phyloP scores from a whole-genome alignment of 179 eudicot species.

The Heliamphora ciliata region DNA sequence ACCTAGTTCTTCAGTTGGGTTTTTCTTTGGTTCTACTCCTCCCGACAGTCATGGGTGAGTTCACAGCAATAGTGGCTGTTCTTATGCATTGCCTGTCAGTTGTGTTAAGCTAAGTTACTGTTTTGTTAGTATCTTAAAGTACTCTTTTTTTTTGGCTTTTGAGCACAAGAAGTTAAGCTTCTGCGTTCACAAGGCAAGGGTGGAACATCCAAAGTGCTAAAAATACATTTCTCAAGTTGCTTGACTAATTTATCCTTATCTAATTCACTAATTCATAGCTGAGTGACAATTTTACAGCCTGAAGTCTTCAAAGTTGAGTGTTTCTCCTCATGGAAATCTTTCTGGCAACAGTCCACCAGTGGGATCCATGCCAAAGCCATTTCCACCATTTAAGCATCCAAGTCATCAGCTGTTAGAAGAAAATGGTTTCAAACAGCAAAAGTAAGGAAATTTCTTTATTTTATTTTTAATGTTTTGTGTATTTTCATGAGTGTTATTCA shows the following conservation, averaged over 20 bases:
- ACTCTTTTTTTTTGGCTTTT: background rate
- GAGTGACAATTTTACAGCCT: slow-evolving; percentile 31
- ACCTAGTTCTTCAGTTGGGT: slow-evolving; percentile 83
- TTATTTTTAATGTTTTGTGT: background rate
- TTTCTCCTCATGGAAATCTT: slow-evolving; percentile 58
- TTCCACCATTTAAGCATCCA: slow-evolving; percentile 92
- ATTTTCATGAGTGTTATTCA: background rate
- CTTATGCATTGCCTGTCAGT: background rate
- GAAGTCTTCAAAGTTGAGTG: slow-evolving; percentile 73
- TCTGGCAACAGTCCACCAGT: slow-evolving; percentile 76
- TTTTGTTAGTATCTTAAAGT: background rate
- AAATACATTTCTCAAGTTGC: background rate
- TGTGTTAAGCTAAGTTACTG: slow-evolving; percentile 1
- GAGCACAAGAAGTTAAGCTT: background rate
- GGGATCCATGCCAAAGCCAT: slow-evolving; percentile 79
- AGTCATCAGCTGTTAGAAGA: slow-evolving; percentile 89
- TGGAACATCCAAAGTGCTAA: background rate
- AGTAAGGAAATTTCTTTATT: slow-evolving; percentile 38
- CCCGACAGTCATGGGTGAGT: slow-evolving; percentile 81
- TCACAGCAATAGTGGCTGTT: slow-evolving; percentile 5
- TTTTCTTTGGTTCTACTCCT: slow-evolving; percentile 87
- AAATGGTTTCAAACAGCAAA: slow-evolving; percentile 91
- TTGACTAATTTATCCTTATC: slow-evolving; percentile 8
- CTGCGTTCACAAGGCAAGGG: slow-evolving; percentile 4
- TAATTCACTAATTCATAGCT: slow-evolving; percentile 5